Base-by-base conservation (phyloP, 78 protist genomes). In the Parvularia atlantis region DNA sequence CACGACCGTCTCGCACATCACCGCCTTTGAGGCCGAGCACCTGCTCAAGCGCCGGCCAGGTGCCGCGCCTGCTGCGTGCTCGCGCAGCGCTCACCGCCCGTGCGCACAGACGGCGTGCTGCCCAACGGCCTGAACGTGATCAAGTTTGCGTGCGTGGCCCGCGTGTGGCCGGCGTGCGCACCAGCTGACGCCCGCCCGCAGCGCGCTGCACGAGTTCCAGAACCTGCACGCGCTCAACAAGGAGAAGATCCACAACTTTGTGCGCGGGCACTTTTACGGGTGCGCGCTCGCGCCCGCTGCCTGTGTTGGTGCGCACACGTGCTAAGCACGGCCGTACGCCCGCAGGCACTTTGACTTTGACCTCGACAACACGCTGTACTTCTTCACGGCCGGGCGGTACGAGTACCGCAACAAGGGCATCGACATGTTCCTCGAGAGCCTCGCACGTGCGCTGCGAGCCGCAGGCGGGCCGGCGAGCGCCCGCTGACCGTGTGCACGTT, bases 41-140 rank as follows among this genome's bases (percentile, higher is more conserved):
- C 69, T 83, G n/a, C 78, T 88, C 17, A 52, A 24, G 31, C 61
- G 93, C 52, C 59, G 61, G 62, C 66, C 69, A 0, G 64, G 64
- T 59, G 46, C 46, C 46, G 46, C 46, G 46, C 46, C 9, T 41
- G 19, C 46, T 9, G 19, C 46, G 4, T 41, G 46, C 9, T 41
- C 46, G 4, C 46, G 46, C 46, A 4, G 19, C 46, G 2, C 39
- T 71, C 46, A 41, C 46, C 46, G 19, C 19, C 46, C 46, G 46
- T 9, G 46, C 46, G 46, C 46, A 9, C 86, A 2, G 94, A 89
- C 67, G 70, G 84, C 1, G 75, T 89, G 28, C 19, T 74, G 22
- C 94, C 94, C 36, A 89, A 89, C 62, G 94, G 91, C 43, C 66
- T 89, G 35, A 84, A 89, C 33, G 57, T 86, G 60, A 80, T 64